Conservation (phyloP, 768 basidiomycete species). For the Agrocybe pediades region DNA sequence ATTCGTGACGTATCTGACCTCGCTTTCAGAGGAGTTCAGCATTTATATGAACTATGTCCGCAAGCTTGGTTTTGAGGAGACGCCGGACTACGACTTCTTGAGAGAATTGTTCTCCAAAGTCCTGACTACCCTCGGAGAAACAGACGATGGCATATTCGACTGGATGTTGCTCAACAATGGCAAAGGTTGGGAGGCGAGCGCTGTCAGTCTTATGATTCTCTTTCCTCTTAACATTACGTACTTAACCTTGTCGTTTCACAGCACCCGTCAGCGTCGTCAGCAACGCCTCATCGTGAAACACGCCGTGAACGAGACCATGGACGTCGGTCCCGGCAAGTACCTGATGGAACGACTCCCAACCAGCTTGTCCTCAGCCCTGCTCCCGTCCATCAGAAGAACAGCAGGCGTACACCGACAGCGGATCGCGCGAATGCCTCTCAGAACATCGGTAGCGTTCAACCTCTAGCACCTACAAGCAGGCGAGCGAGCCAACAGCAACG, state of each 20-base stretch:
- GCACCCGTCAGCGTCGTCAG: slow-evolving; percentile 55
- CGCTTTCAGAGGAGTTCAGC: slow-evolving; percentile 82
- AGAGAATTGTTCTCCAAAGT: slow-evolving; percentile 93
- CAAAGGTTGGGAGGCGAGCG: slow-evolving; percentile 93
- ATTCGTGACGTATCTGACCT: not conserved
- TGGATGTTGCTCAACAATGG: slow-evolving; percentile 96
- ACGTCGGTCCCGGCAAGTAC: slow-evolving; percentile 58
- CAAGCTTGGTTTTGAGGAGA: slow-evolving; percentile 97
- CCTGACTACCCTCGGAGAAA: slow-evolving; percentile 82
- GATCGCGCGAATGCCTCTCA: slow-evolving; percentile 52
- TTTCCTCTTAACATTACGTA: not conserved
- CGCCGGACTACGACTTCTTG: slow-evolving; percentile 97
- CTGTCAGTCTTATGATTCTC: slow-evolving; percentile 50
- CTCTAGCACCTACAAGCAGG: slow-evolving; percentile 65
- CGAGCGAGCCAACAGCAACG: slow-evolving; percentile 68
- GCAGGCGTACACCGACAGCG: slow-evolving; percentile 48
- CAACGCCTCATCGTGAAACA: slow-evolving; percentile 58
- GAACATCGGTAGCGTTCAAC: slow-evolving; percentile 66
- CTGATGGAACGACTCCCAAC: slow-evolving; percentile 57
- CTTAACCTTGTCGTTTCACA: slow-evolving; percentile 26
- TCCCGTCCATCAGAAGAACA: slow-evolving; percentile 64
- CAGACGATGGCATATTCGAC: slow-evolving; percentile 91
- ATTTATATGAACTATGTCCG: slow-evolving; percentile 99
- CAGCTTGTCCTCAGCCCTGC: slow-evolving; percentile 68
- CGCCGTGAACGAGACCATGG: slow-evolving; percentile 53